Percentiles rank a stretch among this genome's conserved stretches.
phyloP scores from a whole-genome alignment of 2,329 filamentous ascomycete genomes.

The Lecanicillium sp. region DNA sequence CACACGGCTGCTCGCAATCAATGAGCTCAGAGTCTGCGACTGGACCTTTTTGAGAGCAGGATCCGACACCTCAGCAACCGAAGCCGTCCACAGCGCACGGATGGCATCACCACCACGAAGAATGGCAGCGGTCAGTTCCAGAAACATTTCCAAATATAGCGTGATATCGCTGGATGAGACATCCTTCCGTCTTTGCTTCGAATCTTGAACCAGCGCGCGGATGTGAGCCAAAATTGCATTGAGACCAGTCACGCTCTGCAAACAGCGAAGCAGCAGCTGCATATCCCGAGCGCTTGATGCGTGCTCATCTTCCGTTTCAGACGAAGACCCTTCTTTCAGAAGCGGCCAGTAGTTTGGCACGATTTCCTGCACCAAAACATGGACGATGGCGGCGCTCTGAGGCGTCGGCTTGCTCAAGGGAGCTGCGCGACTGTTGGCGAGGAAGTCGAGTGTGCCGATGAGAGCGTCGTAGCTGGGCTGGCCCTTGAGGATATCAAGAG shows the following conservation, averaged over 20 bases:
- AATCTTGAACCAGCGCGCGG: slow-evolving; percentile 49
- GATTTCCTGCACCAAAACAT: slow-evolving; percentile 65
- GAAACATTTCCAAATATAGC: slow-evolving; percentile 34
- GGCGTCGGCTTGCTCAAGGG: slow-evolving; percentile 44
- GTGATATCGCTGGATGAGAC: slow-evolving; percentile 31
- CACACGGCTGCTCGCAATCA: slow-evolving; percentile 42
- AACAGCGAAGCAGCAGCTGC: slow-evolving; percentile 50
- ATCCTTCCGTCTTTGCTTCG: slow-evolving; percentile 29
- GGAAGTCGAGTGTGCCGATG: slow-evolving; percentile 41
- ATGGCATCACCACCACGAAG: slow-evolving; percentile 30
- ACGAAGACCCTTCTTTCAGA: slow-evolving; percentile 38
- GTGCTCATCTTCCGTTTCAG: slow-evolving; percentile 8
- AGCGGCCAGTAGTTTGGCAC: slow-evolving; percentile 76
- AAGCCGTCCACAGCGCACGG: slow-evolving; percentile 28
- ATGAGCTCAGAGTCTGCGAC: slow-evolving; percentile 29
- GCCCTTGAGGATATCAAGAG: slow-evolving; percentile 50
- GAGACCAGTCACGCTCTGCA: slow-evolving; percentile 68
- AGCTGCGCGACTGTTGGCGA: slow-evolving; percentile 26
- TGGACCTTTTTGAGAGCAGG: slow-evolving; percentile 21
- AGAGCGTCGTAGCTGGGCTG: slow-evolving; percentile 57
- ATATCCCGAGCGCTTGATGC: slow-evolving; percentile 25
- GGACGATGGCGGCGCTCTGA: slow-evolving; percentile 64
- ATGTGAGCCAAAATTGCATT: slow-evolving; percentile 70
- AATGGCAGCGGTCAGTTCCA: slow-evolving; percentile 36
- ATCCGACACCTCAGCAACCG: slow-evolving; percentile 16